Conservation (phyloP, 805 yeast species). For the Ogataea salicorniae region DNA sequence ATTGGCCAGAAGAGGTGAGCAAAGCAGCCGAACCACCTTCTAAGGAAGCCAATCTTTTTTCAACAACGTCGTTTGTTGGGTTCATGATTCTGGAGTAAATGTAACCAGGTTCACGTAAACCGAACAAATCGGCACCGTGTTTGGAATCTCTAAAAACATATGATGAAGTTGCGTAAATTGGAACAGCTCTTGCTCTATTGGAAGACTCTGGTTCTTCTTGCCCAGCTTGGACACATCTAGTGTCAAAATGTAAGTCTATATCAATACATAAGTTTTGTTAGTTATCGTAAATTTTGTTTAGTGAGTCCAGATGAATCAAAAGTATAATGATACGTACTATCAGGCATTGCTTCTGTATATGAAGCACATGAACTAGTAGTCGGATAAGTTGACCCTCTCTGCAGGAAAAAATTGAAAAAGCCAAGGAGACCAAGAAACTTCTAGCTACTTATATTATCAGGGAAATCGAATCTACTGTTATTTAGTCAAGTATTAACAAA, state of each 20-base stretch:
- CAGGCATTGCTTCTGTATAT: no score
- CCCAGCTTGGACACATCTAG: constrained; percentile 93
- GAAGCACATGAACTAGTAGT: no score
- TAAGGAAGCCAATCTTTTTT: constrained; percentile 85
- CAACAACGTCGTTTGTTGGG: constrained; percentile 90
- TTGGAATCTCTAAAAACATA: constrained; percentile 82
- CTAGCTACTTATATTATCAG: no score
- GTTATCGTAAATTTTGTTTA: no score
- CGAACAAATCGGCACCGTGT: constrained; percentile 89
- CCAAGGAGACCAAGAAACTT: no score
- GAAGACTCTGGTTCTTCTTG: constrained; percentile 62
- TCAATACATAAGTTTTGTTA: not conserved
- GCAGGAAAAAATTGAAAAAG: no score
- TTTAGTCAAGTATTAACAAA: no score
- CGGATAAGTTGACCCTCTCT: no score
- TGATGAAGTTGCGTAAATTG: constrained; percentile 89
- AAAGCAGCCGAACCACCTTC: constrained; percentile 91
- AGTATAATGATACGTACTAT: no score
- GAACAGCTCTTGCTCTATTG: constrained; percentile 80
- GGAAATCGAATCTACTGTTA: no score
- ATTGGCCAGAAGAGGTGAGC: constrained; percentile 93
- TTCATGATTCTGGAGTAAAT: constrained; percentile 88
- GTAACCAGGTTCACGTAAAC: constrained; percentile 76
- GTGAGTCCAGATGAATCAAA: no score
- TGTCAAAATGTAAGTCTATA: constrained; percentile 69